Percentiles rank a stretch among this genome's conserved stretches.
Conservation (phyloP, 1,284 basidiomycete species). For the Xanthoconium separans region DNA sequence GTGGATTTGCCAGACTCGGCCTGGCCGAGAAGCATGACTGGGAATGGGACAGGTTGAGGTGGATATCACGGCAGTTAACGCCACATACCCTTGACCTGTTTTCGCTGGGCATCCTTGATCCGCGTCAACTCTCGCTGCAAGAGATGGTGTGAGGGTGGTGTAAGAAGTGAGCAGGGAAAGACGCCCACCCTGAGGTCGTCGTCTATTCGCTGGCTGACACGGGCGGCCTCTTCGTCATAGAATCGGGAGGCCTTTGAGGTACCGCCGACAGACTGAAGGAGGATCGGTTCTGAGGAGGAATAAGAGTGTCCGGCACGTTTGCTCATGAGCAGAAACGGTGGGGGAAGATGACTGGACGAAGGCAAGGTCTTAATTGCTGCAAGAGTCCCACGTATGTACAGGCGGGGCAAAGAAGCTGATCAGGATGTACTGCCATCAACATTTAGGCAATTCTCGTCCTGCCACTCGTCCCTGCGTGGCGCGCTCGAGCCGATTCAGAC, state of each 20-base stretch:
- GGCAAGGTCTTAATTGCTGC: slow-evolving; percentile 28
- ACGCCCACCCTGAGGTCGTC: slow-evolving; percentile 61
- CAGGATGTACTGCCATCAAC: slow-evolving; percentile 30
- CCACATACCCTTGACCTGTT: slow-evolving; percentile 62
- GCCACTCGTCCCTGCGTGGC: slow-evolving; percentile 22
- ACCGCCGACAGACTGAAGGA: slow-evolving; percentile 33
- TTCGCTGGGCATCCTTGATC: slow-evolving; percentile 47
- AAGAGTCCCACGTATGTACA: slow-evolving; percentile 37
- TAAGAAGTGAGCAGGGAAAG: neutral
- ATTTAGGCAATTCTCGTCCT: slow-evolving; percentile 23
- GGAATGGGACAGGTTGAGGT: neutral
- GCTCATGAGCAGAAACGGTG: slow-evolving; percentile 20
- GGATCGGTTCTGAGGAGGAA: slow-evolving; percentile 31
- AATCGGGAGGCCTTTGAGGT: slow-evolving; percentile 33
- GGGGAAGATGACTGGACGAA: slow-evolving; percentile 18
- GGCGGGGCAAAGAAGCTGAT: slow-evolving; percentile 37
- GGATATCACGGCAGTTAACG: neutral
- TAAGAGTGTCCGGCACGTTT: slow-evolving; percentile 30
- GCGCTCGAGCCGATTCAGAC: slow-evolving; percentile 6
- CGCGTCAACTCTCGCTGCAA: slow-evolving; percentile 54
- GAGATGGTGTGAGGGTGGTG: neutral
- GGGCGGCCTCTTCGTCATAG: slow-evolving; percentile 49
- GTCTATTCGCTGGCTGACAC: slow-evolving; percentile 65
- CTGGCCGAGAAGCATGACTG: slow-evolving; percentile 71
- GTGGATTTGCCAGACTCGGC: slow-evolving; percentile 81